Evolutionary conservation across 2,329 filamentous ascomycete genomes (phyloP).

Genomic region (Apiospora marii): DNA sequence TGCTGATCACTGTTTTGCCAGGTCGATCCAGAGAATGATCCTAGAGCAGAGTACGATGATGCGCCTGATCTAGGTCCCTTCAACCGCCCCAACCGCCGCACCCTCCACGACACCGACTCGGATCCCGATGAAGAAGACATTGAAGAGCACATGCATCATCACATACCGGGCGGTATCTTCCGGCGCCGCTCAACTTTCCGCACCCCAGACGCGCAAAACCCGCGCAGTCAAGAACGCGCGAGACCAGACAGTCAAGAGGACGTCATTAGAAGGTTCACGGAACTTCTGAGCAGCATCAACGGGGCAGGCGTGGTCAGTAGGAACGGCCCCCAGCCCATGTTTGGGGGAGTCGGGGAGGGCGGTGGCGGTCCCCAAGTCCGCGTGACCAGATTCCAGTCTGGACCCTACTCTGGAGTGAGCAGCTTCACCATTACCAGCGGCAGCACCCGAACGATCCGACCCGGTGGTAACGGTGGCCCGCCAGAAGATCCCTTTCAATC

Average conservation of each 20-base stretch:
- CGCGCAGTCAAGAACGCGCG: constrained; percentile 30
- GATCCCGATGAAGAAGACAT: constrained; percentile 68
- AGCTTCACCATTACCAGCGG: constrained; percentile 58
- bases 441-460: constrained; percentile 36
- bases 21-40: constrained; percentile 67
- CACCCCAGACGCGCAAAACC: constrained; percentile 32
- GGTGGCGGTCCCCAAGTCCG: constrained; percentile 34
- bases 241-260: constrained; percentile 38
- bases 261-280: constrained; percentile 50
- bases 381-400: constrained; percentile 44
- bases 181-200: constrained; percentile 47
- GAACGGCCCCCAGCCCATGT: constrained; percentile 38
- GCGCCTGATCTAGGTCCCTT: constrained; percentile 26
- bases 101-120: constrained; percentile 52
- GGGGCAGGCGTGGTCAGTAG: constrained; percentile 34
- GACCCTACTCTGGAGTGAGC: constrained; percentile 48
- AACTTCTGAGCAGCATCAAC: constrained; percentile 41
- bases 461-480: constrained; percentile 24
- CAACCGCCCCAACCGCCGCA: neutral
- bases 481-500: constrained; percentile 54
- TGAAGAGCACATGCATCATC: constrained; percentile 54
- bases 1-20: constrained; percentile 42
- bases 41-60: constrained; percentile 50
- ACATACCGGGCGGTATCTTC: constrained; percentile 50
- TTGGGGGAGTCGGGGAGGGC: constrained; percentile 26